A percentile compares a stretch with the other conserved stretches of the same genome.
These are phyloP conservation scores for Lablab purpureus DNA, from an alignment of 306 rosid species.

Conservation along the genomic window DNA sequence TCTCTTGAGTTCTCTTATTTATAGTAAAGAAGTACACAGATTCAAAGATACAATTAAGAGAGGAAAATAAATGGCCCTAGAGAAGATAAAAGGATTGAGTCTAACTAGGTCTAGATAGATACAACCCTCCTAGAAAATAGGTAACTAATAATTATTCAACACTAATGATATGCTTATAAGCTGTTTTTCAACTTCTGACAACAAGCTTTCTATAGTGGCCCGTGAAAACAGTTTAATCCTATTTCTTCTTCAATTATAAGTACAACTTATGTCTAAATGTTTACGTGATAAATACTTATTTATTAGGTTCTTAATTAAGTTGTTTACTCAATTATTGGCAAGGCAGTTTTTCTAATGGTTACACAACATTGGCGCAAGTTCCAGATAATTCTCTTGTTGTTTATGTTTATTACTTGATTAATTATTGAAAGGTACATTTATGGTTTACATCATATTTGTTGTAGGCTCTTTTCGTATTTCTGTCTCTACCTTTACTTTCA, in stretches of 20 bases:
- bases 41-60: too few relatives aligned
- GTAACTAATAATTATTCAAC: too few relatives aligned
- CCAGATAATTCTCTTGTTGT: neutral
- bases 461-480: constrained; percentile 84
- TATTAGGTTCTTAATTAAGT: neutral
- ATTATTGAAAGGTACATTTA: constrained; percentile 9
- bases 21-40: too few relatives aligned
- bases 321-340: neutral
- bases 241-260: neutral
- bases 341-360: constrained; percentile 12
- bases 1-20: too few relatives aligned
- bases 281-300: neutral
- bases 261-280: neutral
- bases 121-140: too few relatives aligned
- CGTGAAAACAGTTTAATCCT: neutral
- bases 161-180: neutral
- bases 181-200: neutral
- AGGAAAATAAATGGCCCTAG: too few relatives aligned
- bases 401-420: constrained; percentile 31
- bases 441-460: constrained; percentile 32
- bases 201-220: neutral
- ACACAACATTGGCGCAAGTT: neutral
- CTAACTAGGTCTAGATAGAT: too few relatives aligned
- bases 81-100: too few relatives aligned
- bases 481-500: constrained; percentile 78